These are phyloP conservation scores for Hanseniaspora occidentalis DNA, from an alignment of 805 yeast species.

Conservation along the genomic window DNA sequence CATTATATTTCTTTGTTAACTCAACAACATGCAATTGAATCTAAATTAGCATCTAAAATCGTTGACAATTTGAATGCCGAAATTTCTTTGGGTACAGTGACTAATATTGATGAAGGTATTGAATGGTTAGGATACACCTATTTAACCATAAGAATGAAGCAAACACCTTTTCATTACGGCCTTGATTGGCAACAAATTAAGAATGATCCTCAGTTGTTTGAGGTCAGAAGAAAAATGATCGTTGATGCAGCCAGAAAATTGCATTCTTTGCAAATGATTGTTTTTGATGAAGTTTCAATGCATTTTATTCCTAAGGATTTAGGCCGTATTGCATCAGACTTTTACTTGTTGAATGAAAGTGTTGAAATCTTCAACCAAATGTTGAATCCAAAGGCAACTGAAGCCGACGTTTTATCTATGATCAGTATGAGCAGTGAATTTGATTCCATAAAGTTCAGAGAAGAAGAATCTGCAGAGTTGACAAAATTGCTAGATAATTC, in stretches of 20 bases:
- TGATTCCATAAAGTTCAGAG: slow-evolving; percentile 77
- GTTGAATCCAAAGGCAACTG: slow-evolving; percentile 76
- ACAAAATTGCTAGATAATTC: slow-evolving; percentile 43
- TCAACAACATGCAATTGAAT: slow-evolving; percentile 95
- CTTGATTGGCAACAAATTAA: slow-evolving; percentile 76
- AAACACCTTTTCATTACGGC: slow-evolving; percentile 88
- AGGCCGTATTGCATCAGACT: slow-evolving; percentile 92
- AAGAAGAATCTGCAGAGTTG: slow-evolving; percentile 75
- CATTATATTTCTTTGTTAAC: slow-evolving; percentile 82
- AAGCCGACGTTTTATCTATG: slow-evolving; percentile 82
- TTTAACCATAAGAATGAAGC: slow-evolving; percentile 84
- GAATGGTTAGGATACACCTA: slow-evolving; percentile 98
- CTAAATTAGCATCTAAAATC: slow-evolving; percentile 60
- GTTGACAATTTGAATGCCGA: slow-evolving; percentile 95
- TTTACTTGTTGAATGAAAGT: slow-evolving; percentile 71
- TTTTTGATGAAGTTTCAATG: slow-evolving; percentile 74
- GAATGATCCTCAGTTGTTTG: slow-evolving; percentile 70
- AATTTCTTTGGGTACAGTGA: slow-evolving; percentile 87
- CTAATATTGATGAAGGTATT: slow-evolving; percentile 87
- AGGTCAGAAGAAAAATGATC: slow-evolving; percentile 64
- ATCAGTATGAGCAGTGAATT: slow-evolving; percentile 89
- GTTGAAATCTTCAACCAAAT: slow-evolving; percentile 82
- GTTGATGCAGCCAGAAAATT: slow-evolving; percentile 68
- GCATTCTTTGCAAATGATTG: slow-evolving; percentile 86
- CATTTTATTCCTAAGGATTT: slow-evolving; percentile 75